phyloP scores from a whole-genome alignment of 352 stramenopile genomes.

The Ophiocytium majus region DNA sequence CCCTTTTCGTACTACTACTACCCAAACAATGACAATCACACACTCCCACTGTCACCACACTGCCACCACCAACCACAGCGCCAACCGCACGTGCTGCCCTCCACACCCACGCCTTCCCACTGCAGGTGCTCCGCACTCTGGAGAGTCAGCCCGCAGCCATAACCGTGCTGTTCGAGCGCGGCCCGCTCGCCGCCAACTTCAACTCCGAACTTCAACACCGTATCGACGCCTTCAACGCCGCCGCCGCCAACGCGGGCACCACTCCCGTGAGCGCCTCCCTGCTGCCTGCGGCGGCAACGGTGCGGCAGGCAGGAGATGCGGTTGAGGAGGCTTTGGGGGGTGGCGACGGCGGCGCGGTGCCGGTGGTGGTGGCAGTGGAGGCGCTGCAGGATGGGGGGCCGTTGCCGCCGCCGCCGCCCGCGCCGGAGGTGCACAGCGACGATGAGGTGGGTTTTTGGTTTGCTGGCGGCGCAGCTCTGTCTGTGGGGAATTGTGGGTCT shows the following conservation, averaged over 20 bases:
- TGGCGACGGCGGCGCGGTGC: too few relatives aligned
- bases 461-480: not conserved
- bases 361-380: too few relatives aligned
- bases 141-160: not conserved
- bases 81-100: too few relatives aligned
- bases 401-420: not conserved
- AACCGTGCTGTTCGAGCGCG: not conserved
- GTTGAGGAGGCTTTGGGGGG: conserved; percentile 20
- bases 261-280: conserved; percentile 26
- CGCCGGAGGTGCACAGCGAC: not conserved
- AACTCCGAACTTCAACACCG: not conserved
- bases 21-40: too few relatives aligned
- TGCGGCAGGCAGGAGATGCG: conserved; percentile 22
- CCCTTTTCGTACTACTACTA: too few relatives aligned
- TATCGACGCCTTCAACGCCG: not conserved
- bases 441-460: conserved; percentile 9
- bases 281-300: conserved; percentile 27
- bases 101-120: too few relatives aligned
- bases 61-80: too few relatives aligned
- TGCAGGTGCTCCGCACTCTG: not conserved
- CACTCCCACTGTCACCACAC: too few relatives aligned
- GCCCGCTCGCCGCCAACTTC: not conserved
- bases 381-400: not conserved
- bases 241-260: not conserved
- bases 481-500: too few relatives aligned